phyloP scores from a whole-genome alignment of 176 grass and related monocot genomes.

The Saccharum spontaneum region DNA sequence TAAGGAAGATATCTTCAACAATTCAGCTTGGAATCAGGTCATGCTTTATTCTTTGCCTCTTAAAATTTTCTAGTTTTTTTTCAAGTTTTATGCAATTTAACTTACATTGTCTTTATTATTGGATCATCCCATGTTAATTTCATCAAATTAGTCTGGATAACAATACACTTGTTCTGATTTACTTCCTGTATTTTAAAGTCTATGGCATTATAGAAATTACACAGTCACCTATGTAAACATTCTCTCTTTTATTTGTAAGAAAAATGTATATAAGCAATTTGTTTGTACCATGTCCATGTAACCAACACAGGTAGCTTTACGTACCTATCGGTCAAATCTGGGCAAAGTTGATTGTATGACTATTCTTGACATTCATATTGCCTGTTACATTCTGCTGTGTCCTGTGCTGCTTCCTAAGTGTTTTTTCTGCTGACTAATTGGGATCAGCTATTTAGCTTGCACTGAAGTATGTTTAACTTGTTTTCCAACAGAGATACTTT shows the following conservation, averaged over 20 bases:
- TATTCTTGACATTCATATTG: slow-evolving; percentile 7
- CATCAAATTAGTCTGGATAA: slow-evolving; percentile 1
- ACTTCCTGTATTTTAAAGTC: not conserved
- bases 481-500: slow-evolving; percentile 70
- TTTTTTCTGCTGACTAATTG: slow-evolving; percentile 14
- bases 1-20: slow-evolving; percentile 91
- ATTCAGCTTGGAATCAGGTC: slow-evolving; percentile 99
- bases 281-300: not conserved
- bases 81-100: no score
- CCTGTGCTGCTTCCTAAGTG: not conserved
- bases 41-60: not conserved
- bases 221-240: not conserved
- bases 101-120: not conserved
- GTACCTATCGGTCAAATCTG: not conserved
- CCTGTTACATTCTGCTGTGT: not conserved
- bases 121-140: not conserved
- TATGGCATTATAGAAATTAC: not conserved
- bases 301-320: not conserved
- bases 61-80: not conserved
- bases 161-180: not conserved
- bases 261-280: not conserved
- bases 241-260: not conserved
- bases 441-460: slow-evolving; percentile 7
- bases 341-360: not conserved
- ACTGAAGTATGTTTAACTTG: slow-evolving; percentile 11